These are phyloP conservation scores for Pichia californica DNA, from an alignment of 805 yeast genomes.

Conservation along the genomic window DNA sequence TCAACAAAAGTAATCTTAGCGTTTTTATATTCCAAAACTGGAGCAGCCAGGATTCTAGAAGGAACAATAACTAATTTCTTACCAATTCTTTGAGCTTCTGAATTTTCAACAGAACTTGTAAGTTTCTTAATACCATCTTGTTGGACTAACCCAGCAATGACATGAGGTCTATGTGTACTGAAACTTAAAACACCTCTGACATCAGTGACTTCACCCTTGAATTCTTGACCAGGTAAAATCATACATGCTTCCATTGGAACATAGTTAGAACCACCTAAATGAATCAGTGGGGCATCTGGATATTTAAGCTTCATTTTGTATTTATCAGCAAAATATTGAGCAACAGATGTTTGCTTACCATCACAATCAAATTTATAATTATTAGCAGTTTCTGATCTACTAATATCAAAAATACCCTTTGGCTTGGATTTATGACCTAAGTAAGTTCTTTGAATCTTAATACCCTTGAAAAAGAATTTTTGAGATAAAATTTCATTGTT, in stretches of 20 bases:
- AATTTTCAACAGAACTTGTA: constrained; percentile 7
- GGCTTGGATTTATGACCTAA: constrained; percentile 18
- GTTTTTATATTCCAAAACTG: constrained; percentile 17
- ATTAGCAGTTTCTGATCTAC: constrained; percentile 16
- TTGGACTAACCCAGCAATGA: constrained; percentile 24
- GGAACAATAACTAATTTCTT: constrained; percentile 22
- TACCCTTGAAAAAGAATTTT: constrained; percentile 20
- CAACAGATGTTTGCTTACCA: constrained; percentile 21
- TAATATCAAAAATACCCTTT: constrained; percentile 21
- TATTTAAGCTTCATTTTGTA: constrained; percentile 21
- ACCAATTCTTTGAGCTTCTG: constrained; percentile 17
- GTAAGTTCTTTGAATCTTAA: constrained; percentile 20
- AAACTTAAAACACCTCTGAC: constrained; percentile 25
- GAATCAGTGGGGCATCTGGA: constrained; percentile 25
- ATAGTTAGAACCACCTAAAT: constrained; percentile 23
- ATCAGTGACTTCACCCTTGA: constrained; percentile 25
- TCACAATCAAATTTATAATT: constrained; percentile 20
- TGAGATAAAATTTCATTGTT: constrained; percentile 7
- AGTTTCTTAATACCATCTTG: constrained; percentile 22
- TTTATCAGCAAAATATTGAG: constrained; percentile 20
- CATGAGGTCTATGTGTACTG: constrained; percentile 26
- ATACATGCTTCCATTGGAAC: constrained; percentile 26
- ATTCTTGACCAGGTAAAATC: constrained; percentile 26
- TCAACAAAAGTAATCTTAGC: constrained; percentile 14
- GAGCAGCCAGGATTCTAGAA: constrained; percentile 24